Evolutionary conservation across 2,329 filamentous ascomycete genomes (phyloP), one percentile per base, ranked within the genome.

Genomic region (Paecilomyces dactylethromorphus): DNA sequence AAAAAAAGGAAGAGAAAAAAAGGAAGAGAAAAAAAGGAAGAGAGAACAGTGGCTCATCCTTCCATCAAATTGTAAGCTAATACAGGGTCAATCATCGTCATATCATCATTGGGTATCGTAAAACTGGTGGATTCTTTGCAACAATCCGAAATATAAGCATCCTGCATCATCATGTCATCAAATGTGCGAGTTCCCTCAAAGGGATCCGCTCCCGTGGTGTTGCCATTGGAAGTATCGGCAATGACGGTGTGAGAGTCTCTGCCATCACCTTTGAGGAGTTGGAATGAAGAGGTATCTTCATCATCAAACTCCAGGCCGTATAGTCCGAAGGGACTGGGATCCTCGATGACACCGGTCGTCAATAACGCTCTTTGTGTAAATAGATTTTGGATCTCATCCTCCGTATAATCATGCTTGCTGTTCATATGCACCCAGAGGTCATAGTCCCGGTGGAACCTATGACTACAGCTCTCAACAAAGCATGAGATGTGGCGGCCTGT

Each of bases 391-490:
- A 76, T 72, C 52, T 76, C 72, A 32, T 76, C 73, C 56, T 76
- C 73, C 2, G 67, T 65, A 54, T 67, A 71, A 12, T 64, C 63
- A 52, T 81, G 78, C 33, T 75, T 76, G 56, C 76, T 73, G 59
- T 74, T 78, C 73, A 84, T 76, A 65, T 88, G 85, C 6, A 80
- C 71, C 63, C 81, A 79, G 3, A 87, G 74, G 66, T 87, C 83
- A 61, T 83, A 82, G 39, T 84, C 80, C 53, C 82, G 78, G 59
- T 78, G 77, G 73, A 87, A 87, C 52, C 79, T 78, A 64, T 79
- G 74, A n/a, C 72, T 70, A 66, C 85, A 88, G 5, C 68, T 69
- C 2, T 72, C 65, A 21, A 81, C 67, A 5, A 83, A 68, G 67
- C 85, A 88, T 1, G 76, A 58, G 29, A 86, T 82, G 15, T 76